Evolutionary conservation across 2,329 filamentous ascomycete genomes (phyloP).

Genomic region (Aspergillus alliaceus): DNA sequence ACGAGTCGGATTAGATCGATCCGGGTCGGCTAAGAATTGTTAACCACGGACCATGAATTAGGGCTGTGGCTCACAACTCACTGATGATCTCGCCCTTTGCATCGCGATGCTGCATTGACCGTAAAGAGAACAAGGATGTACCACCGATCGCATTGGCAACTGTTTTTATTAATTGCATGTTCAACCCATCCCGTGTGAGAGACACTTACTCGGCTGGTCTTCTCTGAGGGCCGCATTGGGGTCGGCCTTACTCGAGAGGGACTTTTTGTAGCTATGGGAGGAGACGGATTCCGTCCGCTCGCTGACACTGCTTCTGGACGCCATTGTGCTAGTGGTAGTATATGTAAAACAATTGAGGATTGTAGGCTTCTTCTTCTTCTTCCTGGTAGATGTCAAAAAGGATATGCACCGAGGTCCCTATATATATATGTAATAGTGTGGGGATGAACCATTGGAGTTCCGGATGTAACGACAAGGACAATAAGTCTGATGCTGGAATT

Average conservation of each 20-base stretch:
- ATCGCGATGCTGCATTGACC: conserved; percentile 75
- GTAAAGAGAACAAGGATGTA: conserved; percentile 56
- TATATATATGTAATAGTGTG: neutral
- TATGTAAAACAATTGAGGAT: no score
- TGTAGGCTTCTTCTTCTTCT: no score
- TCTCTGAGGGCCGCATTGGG: conserved; percentile 82
- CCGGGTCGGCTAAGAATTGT: conserved; percentile 70
- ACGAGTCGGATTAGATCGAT: conserved; percentile 85
- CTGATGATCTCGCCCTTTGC: conserved; percentile 74
- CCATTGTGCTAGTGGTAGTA: no score
- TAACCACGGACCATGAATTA: conserved; percentile 2
- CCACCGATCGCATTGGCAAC: conserved; percentile 24
- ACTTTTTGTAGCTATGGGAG: conserved; percentile 19
- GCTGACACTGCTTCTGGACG: conserved; percentile 9
- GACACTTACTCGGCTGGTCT: conserved; percentile 73
- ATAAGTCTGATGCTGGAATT: neutral
- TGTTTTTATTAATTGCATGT: conserved; percentile 11
- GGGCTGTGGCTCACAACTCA: conserved; percentile 40
- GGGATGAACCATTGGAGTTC: neutral
- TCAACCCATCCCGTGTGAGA: neutral
- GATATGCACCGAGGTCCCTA: neutral
- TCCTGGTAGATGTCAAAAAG: neutral
- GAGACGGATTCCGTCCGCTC: conserved; percentile 24
- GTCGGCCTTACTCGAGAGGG: conserved; percentile 75
- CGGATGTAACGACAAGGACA: no score